These are phyloP conservation scores for Cryptosporidium ryanae DNA, from an alignment of 169 alveolate genomes.

Conservation along the genomic window DNA sequence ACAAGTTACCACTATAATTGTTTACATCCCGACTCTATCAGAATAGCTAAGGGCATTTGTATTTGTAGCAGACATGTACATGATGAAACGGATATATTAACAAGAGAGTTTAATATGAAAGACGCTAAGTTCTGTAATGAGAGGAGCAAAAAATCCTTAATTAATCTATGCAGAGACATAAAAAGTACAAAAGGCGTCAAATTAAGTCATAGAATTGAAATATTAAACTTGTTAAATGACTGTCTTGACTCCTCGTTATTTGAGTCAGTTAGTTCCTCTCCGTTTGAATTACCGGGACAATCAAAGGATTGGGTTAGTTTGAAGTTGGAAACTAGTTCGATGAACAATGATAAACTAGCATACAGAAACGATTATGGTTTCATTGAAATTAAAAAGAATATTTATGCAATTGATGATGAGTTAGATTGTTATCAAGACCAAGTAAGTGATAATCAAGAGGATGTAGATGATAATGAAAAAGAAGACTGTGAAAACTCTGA, in stretches of 20 bases:
- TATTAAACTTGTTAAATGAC: background rate
- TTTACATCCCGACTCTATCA: constrained; percentile 41
- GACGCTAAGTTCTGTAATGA: background rate
- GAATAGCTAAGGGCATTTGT: constrained; percentile 24
- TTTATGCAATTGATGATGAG: constrained; percentile 23
- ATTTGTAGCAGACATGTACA: constrained; percentile 58
- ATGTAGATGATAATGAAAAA: background rate
- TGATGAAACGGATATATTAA: constrained; percentile 16
- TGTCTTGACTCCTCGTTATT: background rate
- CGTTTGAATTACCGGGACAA: constrained; percentile 48
- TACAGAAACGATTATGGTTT: background rate
- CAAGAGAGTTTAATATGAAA: constrained; percentile 12
- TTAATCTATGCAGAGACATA: background rate
- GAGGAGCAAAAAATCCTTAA: background rate
- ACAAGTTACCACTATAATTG: constrained; percentile 22
- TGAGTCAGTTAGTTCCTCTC: constrained; percentile 4
- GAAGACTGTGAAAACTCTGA: background rate
- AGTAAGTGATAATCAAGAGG: background rate
- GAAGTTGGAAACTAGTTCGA: background rate
- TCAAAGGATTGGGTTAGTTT: constrained; percentile 37
- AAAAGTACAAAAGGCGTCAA: background rate
- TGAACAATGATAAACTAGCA: background rate
- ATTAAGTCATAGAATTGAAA: background rate
- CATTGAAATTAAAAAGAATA: constrained; percentile 28
- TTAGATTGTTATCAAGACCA: background rate